Percentiles rank a stretch among this genome's conserved stretches.
phyloP scores from a whole-genome alignment of 305 asterid genomes.

The Fraxinus floribunda region DNA sequence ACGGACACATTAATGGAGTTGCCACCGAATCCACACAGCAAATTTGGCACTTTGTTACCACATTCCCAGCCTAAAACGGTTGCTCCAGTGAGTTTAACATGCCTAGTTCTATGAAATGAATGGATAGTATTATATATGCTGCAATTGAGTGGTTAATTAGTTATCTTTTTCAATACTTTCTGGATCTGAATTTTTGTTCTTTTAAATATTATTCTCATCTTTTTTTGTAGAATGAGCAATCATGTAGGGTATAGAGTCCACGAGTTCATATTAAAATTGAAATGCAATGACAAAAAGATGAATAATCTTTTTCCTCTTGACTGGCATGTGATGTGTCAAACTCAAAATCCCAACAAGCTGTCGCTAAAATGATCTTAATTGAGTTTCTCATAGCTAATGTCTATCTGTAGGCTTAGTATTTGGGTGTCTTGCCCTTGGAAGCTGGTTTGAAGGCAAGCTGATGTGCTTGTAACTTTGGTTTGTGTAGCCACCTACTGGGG shows the following conservation, averaged over 20 bases:
- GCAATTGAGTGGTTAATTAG: background rate
- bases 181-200: background rate
- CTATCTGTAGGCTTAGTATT: background rate
- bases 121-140: background rate
- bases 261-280: background rate
- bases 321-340: background rate
- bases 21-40: conserved; percentile 26
- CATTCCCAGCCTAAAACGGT: conserved; percentile 17
- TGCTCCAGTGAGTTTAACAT: conserved; percentile 49
- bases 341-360: background rate
- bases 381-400: background rate
- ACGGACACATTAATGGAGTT: conserved; percentile 36
- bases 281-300: background rate
- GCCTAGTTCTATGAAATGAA: background rate
- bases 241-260: background rate
- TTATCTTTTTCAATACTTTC: background rate
- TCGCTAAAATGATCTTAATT: background rate
- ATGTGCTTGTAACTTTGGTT: background rate
- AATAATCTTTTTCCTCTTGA: background rate
- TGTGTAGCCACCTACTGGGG: background rate
- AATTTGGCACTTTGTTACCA: background rate
- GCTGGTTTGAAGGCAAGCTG: background rate
- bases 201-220: background rate
- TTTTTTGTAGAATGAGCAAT: background rate
- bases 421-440: background rate